Conservation (phyloP, 2,329 filamentous ascomycete genomes). For the Sordariomycetes sp. region DNA sequence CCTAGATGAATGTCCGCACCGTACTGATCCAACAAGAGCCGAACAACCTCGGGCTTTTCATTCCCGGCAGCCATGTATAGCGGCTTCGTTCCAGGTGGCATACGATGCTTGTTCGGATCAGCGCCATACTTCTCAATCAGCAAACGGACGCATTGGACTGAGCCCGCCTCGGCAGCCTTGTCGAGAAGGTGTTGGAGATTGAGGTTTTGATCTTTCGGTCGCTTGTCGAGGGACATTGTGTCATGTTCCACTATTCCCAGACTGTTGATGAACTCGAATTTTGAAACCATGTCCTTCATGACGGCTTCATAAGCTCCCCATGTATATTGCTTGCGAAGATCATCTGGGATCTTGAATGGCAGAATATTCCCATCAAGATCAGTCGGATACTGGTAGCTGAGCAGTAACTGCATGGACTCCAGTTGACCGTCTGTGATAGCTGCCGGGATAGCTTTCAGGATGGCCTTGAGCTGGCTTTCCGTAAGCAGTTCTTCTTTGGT, state of each 20-base stretch:
- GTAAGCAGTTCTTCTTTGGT: constrained; percentile 4
- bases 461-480: neutral
- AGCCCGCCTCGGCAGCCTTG: constrained; percentile 1
- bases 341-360: constrained; percentile 3
- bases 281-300: too few species aligned
- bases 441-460: constrained; percentile 1
- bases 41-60: constrained; percentile 1
- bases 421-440: constrained; percentile 2
- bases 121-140: constrained; percentile 5
- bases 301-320: constrained; percentile 5
- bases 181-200: constrained; percentile 4
- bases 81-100: constrained; percentile 4
- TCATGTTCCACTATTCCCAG: constrained; percentile 4
- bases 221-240: constrained; percentile 4
- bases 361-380: constrained; percentile 3
- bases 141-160: constrained; percentile 1
- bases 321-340: constrained; percentile 1
- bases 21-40: constrained; percentile 1
- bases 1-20: constrained; percentile 5
- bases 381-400: constrained; percentile 2
- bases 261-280: constrained; percentile 8
- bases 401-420: constrained; percentile 4
- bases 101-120: constrained; percentile 3
- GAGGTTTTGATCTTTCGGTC: constrained; percentile 3
- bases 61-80: constrained; percentile 2